Base-by-base conservation (phyloP, 2,329 filamentous ascomycete species). In the Chlorencoelia australis region DNA sequence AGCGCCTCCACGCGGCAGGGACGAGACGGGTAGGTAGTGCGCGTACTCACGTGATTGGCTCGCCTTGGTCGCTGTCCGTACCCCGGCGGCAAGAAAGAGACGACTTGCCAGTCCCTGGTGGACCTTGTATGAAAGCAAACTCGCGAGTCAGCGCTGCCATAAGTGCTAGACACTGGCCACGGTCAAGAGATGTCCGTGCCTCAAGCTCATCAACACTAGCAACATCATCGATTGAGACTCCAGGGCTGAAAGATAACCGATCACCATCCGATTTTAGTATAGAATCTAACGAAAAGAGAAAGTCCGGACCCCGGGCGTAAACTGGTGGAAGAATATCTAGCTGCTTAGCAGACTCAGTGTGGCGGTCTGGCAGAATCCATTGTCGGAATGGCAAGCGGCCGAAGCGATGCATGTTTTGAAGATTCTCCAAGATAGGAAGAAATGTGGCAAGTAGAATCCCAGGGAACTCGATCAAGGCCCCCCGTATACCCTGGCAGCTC, bases 121-220 rank as follows among this genome's bases (percentile, higher is more conserved):
- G 47, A 18, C 53, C 53, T 33, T 46, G 43, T 2, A 46, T 44
- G 4, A 0, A 67, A 62, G 42, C 69, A 67, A 45, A 79, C 21
- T 67, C 22, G 22, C 59, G 30, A 15, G 38, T 60, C 36, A 48
- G 26, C 4, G 45, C 43, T 14, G 41, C 37, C 4, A 48, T 35
- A 11, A 48, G 18, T 24, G 65, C 71, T 51, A 82, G 21, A 30
- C 44, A 49, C 19, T 47, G 41, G 10, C 45, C 43, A 29, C 29
- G 38, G 34, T 49, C 42, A 26, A 47, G 44, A 7, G 18, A 22
- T 30, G 44, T 47, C 28, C 35, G 35, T 29, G 30, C 28, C 22
- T 44, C 39, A 21, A 47, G 26, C 22, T 35, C 19, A 24, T 42
- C 37, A 30, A 56, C 24, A 19, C 29, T 38, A 15, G 38, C 37